These are phyloP conservation scores for Trametes cinnabarina DNA, from an alignment of 768 basidiomycete genomes.

Conservation along the genomic window DNA sequence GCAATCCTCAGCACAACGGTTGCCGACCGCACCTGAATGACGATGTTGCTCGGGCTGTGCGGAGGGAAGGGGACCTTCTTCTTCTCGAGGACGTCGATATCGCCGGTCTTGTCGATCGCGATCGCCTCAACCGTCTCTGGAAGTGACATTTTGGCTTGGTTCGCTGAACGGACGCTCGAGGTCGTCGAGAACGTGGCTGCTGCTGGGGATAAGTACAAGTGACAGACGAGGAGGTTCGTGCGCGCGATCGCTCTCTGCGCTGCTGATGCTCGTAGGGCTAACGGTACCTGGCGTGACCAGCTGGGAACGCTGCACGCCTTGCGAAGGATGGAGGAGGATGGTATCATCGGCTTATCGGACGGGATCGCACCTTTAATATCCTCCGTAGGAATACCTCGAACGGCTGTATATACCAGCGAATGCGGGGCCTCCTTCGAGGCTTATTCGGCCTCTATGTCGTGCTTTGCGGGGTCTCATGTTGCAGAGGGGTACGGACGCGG, in stretches of 20 bases:
- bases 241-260: slow-evolving; percentile 17
- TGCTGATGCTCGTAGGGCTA: background rate
- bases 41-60: slow-evolving; percentile 57
- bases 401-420: background rate
- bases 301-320: background rate
- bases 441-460: slow-evolving; percentile 1
- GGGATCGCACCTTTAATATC: slow-evolving; percentile 1
- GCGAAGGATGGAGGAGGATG: slow-evolving; percentile 12
- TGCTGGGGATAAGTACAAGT: slow-evolving; percentile 33
- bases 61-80: slow-evolving; percentile 65
- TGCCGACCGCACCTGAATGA: slow-evolving; percentile 39
- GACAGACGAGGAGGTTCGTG: slow-evolving; percentile 28
- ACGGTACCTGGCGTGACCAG: background rate
- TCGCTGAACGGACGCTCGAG: background rate
- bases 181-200: slow-evolving; percentile 2
- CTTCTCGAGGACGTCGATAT: slow-evolving; percentile 73
- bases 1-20: background rate
- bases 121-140: slow-evolving; percentile 69
- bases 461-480: too few relatives aligned
- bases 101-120: slow-evolving; percentile 70
- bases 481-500: background rate
- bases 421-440: background rate
- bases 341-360: slow-evolving; percentile 20
- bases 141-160: slow-evolving; percentile 44
- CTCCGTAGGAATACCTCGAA: too few relatives aligned